A percentile compares a stretch with the other conserved stretches of the same genome.
Conservation (phyloP, 805 yeast species). For the Metschnikowia gelsemii region DNA sequence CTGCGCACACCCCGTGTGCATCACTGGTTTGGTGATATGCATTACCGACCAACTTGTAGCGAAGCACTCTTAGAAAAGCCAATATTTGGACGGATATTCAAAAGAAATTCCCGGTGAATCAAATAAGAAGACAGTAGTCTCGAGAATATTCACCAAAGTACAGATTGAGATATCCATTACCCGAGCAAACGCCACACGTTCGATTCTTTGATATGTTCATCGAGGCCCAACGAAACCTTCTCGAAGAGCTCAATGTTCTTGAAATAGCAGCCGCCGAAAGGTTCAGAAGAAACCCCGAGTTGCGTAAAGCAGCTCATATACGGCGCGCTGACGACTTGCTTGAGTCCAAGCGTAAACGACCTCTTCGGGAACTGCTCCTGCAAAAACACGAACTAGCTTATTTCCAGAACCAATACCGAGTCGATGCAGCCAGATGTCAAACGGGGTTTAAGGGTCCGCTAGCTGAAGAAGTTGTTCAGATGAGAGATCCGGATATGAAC, state of each 20-base stretch:
- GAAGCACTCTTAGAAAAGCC: too few species aligned
- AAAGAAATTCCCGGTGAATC: too few species aligned
- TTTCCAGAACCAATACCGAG: conserved; percentile 49
- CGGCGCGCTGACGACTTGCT: conserved; percentile 13
- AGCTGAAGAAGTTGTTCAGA: conserved; percentile 9
- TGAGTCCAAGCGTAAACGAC: conserved; percentile 33
- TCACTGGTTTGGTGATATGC: too few species aligned
- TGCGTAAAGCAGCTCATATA: conserved; percentile 34
- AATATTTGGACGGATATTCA: too few species aligned
- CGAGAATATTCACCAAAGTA: too few species aligned
- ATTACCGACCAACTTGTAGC: too few species aligned
- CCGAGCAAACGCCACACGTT: neutral
- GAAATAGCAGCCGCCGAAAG: conserved; percentile 67
- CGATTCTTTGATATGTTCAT: conserved; percentile 18
- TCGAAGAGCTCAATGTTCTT: conserved; percentile 70
- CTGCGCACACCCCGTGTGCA: too few species aligned
- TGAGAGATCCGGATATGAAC: conserved; percentile 24
- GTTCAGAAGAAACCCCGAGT: conserved; percentile 57
- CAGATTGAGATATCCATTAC: neutral
- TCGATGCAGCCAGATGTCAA: conserved; percentile 14
- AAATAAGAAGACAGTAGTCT: too few species aligned
- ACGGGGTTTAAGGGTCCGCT: conserved; percentile 5
- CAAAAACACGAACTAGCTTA: conserved; percentile 67
- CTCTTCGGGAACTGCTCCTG: conserved; percentile 50
- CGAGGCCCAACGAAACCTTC: conserved; percentile 34